These are phyloP conservation scores for Fulvia fulva DNA, from an alignment of 2,329 filamentous ascomycete genomes.

Conservation along the genomic window DNA sequence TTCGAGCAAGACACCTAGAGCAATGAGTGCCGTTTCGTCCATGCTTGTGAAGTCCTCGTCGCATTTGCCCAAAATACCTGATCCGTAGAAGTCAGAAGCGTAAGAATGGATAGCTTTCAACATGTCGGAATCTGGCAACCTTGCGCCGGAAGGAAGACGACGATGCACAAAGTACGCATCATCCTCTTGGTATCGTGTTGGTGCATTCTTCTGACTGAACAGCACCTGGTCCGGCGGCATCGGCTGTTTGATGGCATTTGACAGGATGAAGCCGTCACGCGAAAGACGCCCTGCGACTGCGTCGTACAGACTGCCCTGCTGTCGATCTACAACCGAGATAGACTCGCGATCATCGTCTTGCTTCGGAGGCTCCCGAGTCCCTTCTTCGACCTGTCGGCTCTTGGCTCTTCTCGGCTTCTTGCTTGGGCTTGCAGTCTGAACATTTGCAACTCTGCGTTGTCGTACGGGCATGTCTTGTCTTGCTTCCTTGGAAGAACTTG, in stretches of 20 bases:
- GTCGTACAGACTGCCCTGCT: slow-evolving; percentile 59
- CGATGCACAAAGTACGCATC: slow-evolving; percentile 68
- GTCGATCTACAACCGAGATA: slow-evolving; percentile 3
- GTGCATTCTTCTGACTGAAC: slow-evolving; percentile 62
- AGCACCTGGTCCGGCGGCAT: slow-evolving; percentile 67
- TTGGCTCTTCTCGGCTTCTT: not conserved
- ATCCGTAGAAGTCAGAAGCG: slow-evolving; percentile 61
- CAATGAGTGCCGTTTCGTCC: slow-evolving; percentile 74
- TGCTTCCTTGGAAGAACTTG: not conserved
- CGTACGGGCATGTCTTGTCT: not conserved
- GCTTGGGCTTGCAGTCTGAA: not conserved
- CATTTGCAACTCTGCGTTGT: not conserved
- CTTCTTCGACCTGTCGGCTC: not conserved
- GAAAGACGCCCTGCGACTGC: slow-evolving; percentile 60
- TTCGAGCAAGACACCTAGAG: slow-evolving; percentile 70
- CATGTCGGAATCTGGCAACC: slow-evolving; percentile 65
- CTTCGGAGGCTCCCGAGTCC: not conserved
- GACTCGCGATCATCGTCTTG: not conserved
- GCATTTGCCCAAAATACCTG: slow-evolving; percentile 18
- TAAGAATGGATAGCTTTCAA: slow-evolving; percentile 67
- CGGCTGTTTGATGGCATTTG: slow-evolving; percentile 33
- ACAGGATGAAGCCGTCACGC: slow-evolving; percentile 40
- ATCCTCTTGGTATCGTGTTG: slow-evolving; percentile 63
- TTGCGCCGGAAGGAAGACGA: slow-evolving; percentile 44
- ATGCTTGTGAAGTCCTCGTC: slow-evolving; percentile 55